Base-by-base conservation (phyloP, 2,329 filamentous ascomycete species). In the Calonectria henricotiae region DNA sequence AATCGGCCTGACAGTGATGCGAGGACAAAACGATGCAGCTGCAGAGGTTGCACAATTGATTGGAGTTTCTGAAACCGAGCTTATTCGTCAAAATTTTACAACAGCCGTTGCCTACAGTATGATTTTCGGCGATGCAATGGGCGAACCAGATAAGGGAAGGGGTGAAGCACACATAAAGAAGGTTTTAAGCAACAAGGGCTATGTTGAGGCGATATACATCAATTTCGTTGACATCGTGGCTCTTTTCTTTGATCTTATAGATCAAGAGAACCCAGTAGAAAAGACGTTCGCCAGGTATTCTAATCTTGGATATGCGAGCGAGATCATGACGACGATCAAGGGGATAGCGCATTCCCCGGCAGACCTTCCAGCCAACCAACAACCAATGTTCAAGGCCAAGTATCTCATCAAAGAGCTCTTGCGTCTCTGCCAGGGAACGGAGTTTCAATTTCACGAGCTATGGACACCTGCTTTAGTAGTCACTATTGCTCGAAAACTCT, bases 41-140 rank as follows among this genome's bases (percentile, higher is more conserved):
- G 80, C 86, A 46, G 86, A 89, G 20, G 82, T 98, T 37, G 89
- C 92, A 25, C 80, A 82, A 37, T 82, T 87, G 5, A 84, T 97
- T 23, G 85, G 85, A 0, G 81, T 85, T 11, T 82, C 88, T 0
- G 86, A 89, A 54, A 81, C 82, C 12, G 85, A 90, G 17, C 83
- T 97, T 30, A 81, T 97, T 15, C 84, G 87, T 35, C 82, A 84
- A 30, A 92, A 92, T 20, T 98, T 98, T 77, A 88, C 92, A 39
- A 96, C 93, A 79, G 89, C 91, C 3, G 88, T 95, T 74, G 94
- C 95, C 5, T 99, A 98, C 80, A 91, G 92, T 67, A 91, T 98
- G 75, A 92, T 94, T 4, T 91, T 92, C 65, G 79, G 77, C 5
- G 78, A 81, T 46, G 76, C 78, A 3, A 77, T 76, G 30, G 75